A percentile compares a stretch with the other conserved stretches of the same genome.
Evolutionary conservation across 2,329 filamentous ascomycete genomes (phyloP).

Genomic region (Pyricularia pennisetigena): DNA sequence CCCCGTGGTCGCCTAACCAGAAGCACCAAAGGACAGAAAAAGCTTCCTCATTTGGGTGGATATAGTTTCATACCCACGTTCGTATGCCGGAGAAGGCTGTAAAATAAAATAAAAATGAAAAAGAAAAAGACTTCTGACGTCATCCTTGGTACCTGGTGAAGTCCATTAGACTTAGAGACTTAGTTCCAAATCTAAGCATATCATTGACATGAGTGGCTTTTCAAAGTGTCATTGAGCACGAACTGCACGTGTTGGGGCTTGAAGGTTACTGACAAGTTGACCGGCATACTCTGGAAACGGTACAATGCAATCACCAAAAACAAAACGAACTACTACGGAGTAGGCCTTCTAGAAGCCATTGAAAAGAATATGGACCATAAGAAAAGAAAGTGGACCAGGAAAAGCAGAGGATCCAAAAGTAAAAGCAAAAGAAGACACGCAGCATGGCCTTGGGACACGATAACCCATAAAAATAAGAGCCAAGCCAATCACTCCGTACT

Average conservation of each 20-base stretch:
- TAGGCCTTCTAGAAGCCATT: neutral
- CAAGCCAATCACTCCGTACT: neutral
- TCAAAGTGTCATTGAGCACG: neutral
- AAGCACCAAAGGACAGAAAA: no score
- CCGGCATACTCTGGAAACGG: neutral
- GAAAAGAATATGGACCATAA: no score
- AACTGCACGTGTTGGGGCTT: no score
- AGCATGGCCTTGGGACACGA: neutral
- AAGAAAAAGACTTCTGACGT: no score
- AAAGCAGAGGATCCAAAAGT: no score
- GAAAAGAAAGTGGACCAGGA: no score
- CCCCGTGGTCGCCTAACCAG: no score
- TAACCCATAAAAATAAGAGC: neutral
- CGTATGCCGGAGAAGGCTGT: no score
- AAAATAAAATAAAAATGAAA: neutral
- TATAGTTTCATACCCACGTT: no score
- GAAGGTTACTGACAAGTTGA: neutral
- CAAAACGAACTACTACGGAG: neutral
- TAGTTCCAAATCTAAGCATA: neutral
- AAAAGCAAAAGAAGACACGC: neutral
- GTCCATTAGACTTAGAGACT: no score
- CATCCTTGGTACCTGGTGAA: no score
- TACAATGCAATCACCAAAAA: neutral
- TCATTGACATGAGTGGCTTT: neutral
- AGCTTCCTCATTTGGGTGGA: no score